These are phyloP conservation scores for Sambucus nigra DNA, from an alignment of 129 eudicot genomes.

Conservation along the genomic window DNA sequence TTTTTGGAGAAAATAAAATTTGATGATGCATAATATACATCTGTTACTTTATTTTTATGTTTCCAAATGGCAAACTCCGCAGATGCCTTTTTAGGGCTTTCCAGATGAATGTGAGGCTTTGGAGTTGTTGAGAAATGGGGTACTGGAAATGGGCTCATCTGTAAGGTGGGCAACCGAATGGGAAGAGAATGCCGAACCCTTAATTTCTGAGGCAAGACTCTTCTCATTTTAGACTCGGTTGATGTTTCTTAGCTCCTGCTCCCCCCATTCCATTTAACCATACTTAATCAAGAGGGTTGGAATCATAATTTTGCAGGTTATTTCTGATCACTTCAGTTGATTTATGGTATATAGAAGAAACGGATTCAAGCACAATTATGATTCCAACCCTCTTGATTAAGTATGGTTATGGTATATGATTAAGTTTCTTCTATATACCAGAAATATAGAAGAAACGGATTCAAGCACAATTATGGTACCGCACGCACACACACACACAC, in stretches of 20 bases:
- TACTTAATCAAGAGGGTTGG: background rate
- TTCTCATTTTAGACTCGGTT: background rate
- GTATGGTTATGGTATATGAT: no score
- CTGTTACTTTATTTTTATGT: no score
- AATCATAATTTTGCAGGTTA: slow-evolving; percentile 38
- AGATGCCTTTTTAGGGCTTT: slow-evolving; percentile 89
- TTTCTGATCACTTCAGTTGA: slow-evolving; percentile 31
- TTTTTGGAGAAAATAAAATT: no score
- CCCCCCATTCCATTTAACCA: no score
- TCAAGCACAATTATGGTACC: no score
- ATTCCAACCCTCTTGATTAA: no score
- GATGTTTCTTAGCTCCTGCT: background rate
- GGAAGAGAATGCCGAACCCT: slow-evolving; percentile 85
- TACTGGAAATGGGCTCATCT: slow-evolving; percentile 51
- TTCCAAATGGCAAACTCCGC: slow-evolving; percentile 6
- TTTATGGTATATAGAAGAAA: background rate
- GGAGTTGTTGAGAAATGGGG: slow-evolving; percentile 43
- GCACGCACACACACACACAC: no score
- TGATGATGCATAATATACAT: no score
- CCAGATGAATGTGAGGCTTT: slow-evolving; percentile 60
- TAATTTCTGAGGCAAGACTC: slow-evolving; percentile 58
- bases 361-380: no score
- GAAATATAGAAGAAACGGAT: no score
- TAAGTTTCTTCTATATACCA: no score
- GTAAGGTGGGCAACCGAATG: slow-evolving; percentile 84